Percentiles rank a stretch among this genome's conserved stretches.
Evolutionary conservation across 257 asterid genomes (phyloP).

Genomic region (Penstemon barbatus): DNA sequence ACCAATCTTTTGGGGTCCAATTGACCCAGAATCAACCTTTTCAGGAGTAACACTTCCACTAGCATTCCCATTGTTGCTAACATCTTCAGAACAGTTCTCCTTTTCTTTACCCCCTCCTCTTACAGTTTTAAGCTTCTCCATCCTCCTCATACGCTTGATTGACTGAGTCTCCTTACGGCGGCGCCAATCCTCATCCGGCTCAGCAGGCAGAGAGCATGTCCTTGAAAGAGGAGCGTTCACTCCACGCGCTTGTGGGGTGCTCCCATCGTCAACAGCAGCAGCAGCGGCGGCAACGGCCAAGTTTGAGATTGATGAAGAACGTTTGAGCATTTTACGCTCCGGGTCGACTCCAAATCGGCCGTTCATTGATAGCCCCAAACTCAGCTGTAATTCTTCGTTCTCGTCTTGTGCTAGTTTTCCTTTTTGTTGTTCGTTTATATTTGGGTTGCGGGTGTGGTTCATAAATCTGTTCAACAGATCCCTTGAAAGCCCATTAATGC

Average conservation of each 20-base stretch:
- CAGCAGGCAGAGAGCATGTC: conserved; percentile 42
- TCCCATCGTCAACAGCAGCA: conserved; percentile 1
- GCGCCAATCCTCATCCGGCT: conserved; percentile 36
- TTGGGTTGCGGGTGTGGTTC: conserved; percentile 15
- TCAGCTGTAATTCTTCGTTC: conserved; percentile 38
- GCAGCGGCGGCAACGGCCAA: neutral
- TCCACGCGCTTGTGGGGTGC: conserved; percentile 9
- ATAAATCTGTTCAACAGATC: conserved; percentile 41
- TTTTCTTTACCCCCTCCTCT: conserved; percentile 25
- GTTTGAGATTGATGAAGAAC: conserved; percentile 36
- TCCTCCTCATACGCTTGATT: conserved; percentile 45
- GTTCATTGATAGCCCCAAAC: conserved; percentile 47
- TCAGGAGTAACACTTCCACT: neutral
- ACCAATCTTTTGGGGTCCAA: conserved; percentile 43
- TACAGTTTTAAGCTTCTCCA: conserved; percentile 41
- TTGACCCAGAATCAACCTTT: conserved; percentile 21
- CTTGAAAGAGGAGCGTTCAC: conserved; percentile 34
- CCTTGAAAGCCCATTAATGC: conserved; percentile 33
- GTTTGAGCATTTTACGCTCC: conserved; percentile 22
- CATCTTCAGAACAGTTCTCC: conserved; percentile 26
- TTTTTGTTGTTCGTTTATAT: conserved; percentile 10
- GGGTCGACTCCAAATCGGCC: conserved; percentile 58
- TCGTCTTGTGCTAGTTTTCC: neutral
- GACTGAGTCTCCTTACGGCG: conserved; percentile 48
- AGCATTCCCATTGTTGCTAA: conserved; percentile 8